Conservation (phyloP, 1,139 yeast genomes). For the Saccharomyces pastorianus region DNA sequence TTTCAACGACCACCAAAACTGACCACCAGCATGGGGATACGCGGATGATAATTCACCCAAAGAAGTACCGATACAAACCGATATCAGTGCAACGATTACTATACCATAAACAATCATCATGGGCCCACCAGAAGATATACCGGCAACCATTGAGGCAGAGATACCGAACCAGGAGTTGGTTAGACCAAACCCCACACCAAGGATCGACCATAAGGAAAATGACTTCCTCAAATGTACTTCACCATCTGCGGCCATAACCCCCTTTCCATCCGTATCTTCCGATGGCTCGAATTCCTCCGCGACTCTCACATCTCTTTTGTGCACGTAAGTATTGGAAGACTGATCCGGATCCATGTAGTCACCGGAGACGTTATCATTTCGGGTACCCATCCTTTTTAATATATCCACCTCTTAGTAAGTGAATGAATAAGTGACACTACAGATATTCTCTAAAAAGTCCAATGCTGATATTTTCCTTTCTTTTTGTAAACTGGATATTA, state of each 20-base stretch:
- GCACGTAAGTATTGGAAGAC: background rate
- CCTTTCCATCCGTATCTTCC: background rate
- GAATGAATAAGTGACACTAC: background rate
- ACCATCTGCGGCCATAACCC: conserved; percentile 6
- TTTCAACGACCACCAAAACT: conserved; percentile 53
- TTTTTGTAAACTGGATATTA: background rate
- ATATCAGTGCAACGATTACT: conserved; percentile 50
- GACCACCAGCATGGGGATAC: conserved; percentile 61
- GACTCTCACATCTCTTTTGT: background rate
- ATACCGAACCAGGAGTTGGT: conserved; percentile 69
- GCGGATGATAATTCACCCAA: conserved; percentile 49
- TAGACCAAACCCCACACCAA: conserved; percentile 62
- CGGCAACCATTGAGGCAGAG: conserved; percentile 55
- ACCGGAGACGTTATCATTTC: background rate
- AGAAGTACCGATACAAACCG: conserved; percentile 45
- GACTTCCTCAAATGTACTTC: conserved; percentile 31
- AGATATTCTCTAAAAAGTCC: background rate
- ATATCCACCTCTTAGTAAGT: background rate
- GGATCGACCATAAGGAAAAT: conserved; percentile 41
- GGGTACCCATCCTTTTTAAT: background rate
- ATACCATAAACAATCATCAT: conserved; percentile 61
- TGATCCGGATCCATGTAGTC: background rate
- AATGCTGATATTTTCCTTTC: background rate
- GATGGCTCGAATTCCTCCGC: background rate
- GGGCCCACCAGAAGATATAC: conserved; percentile 62